Evolutionary conservation across 805 yeast species (phyloP), one percentile per base, ranked within the genome.

Genomic region (Lipomyces oligophaga): DNA sequence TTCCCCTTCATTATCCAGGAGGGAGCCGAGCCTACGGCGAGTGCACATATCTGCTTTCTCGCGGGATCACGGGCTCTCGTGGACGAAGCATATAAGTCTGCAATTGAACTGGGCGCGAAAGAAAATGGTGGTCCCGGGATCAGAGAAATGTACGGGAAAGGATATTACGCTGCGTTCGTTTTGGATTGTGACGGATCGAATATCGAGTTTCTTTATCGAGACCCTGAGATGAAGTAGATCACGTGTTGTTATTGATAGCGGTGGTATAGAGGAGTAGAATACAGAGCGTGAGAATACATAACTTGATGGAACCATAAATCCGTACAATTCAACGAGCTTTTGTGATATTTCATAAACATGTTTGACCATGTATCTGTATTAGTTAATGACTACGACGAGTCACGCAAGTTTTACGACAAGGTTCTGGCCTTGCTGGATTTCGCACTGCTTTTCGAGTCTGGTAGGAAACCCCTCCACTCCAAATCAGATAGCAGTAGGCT

Each of bases 151-250:
- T 34, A 34, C 19, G 38, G 38, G 6, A 16, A 18, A n/a, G 21
- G 16, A 10, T 38, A 38, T 34, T 38, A 38, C 20, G 28, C 42
- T 38, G 42, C 42, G 21, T 38, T 38, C 28, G 8, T 38, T 16
- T 38, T 21, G 19, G 42, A 38, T 25, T 34, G 34, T 22, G 42
- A 38, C 28, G 42, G 42, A 26, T 8, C 26, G 16, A 38, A 38
- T 38, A 24, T 38, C 10, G 42, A 38, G 20, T 30, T 32, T 8
- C 54, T 63, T 15, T 32, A 32, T 13, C 35, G 35, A 11, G 35
- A n/a, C n/a, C n/a, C n/a, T n/a, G n/a, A n/a, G n/a, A n/a, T n/a
- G n/a, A n/a, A n/a, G n/a, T n/a, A n/a, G n/a, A n/a, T n/a, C n/a
- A n/a, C n/a, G n/a, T n/a, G n/a, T n/a, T n/a, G n/a, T n/a, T n/a